Evolutionary conservation across 805 yeast genomes (phyloP).

Genomic region (Cyberlindnera xishuangbannaensis): DNA sequence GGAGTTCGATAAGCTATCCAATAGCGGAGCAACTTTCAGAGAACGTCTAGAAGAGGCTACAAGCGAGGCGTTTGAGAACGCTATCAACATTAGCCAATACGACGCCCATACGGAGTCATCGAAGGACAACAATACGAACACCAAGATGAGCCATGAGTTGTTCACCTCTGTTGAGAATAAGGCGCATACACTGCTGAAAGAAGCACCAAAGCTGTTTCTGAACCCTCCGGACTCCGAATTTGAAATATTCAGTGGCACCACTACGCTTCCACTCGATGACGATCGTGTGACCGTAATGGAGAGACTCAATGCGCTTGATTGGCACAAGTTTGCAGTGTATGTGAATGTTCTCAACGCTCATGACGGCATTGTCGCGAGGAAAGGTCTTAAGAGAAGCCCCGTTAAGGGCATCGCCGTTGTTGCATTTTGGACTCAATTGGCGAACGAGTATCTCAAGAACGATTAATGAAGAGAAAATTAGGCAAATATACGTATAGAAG

Average conservation of each 20-base stretch:
- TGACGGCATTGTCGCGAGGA: constrained; percentile 78
- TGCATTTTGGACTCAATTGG: constrained; percentile 38
- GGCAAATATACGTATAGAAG: not conserved
- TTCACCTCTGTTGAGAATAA: constrained; percentile 1
- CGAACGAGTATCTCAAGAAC: constrained; percentile 15
- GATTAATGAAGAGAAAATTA: not conserved
- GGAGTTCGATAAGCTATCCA: constrained; percentile 1
- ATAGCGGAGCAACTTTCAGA: constrained; percentile 1
- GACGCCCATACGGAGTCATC: constrained; percentile 18
- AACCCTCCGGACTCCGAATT: constrained; percentile 12
- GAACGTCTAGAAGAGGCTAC: constrained; percentile 23
- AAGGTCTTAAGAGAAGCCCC: constrained; percentile 47
- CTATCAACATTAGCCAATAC: constrained; percentile 19
- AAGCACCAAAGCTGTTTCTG: constrained; percentile 4
- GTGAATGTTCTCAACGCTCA: constrained; percentile 76
- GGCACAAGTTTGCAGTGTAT: constrained; percentile 75
- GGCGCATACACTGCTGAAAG: constrained; percentile 1
- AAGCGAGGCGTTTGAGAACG: constrained; percentile 22
- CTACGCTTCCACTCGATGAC: constrained; percentile 30
- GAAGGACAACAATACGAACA: constrained; percentile 1
- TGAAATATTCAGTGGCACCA: constrained; percentile 16
- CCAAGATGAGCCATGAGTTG: too few species aligned
- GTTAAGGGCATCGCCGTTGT: constrained; percentile 46
- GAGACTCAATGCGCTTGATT: constrained; percentile 55
- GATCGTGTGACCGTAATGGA: constrained; percentile 38